Base-by-base conservation (phyloP, 129 eudicot species). In the carrot (Daucus carota) region DNA sequence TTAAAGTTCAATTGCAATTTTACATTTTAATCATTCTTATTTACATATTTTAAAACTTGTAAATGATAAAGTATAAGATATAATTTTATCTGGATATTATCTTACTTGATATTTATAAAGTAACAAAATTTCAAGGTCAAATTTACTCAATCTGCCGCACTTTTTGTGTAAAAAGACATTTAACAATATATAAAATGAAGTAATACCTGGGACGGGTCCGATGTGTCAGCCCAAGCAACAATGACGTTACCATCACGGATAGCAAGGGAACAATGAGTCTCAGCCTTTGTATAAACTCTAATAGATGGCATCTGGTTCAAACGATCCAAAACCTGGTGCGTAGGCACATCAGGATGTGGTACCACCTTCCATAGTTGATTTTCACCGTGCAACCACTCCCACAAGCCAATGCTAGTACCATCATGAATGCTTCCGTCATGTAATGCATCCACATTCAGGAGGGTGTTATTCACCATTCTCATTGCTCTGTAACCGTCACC, bases 381-480 rank as follows among this genome's bases (percentile, higher is more conserved):
- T 3, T 88, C 96, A 20, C 90, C 96, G 73, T 90, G 87, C 29
- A 80, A 77, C 92, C 92, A 90, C 72, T 85, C 88, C 87, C 86
- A 87, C 48, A 88, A 81, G 44, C 80, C 85, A 68, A 93, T 46
- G 18, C 41, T 80, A 45, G 96, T 85, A 72, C 98, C 98, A 73
- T 93, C 91, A 48, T 62, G 91, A 18, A 93, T 91, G 15, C 98
- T 96, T 17, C 86, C 77, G 79, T 83, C 76, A 62, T 93, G 92
- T 45, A 75, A 84, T 33, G 98, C 97, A 80, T 93, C 98, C 2
- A 93, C 63, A 77, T 86, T 87, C 33, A 93, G 93, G 77, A 77
- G 82, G 33, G 85, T 89, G 80, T 93, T 90, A 62, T 85, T 93
- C 2, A 93, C 91, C 95, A 88, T 93, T 81, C 98, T 87, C 54